phyloP scores from a whole-genome alignment of 2,329 filamentous ascomycete genomes.

The Cordyceps javanica region DNA sequence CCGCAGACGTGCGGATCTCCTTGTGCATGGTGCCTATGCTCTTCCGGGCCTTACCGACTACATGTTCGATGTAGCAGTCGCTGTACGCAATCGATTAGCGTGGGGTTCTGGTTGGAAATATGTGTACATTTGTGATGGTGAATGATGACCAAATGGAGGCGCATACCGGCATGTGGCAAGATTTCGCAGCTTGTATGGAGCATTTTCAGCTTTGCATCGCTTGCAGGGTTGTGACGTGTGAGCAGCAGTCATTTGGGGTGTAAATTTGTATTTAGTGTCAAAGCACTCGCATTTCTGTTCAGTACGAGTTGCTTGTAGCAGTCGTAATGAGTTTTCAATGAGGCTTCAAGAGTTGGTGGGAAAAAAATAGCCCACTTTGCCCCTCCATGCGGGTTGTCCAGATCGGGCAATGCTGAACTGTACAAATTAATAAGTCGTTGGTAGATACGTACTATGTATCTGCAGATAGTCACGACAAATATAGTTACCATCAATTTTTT shows the following conservation, averaged over 20 bases:
- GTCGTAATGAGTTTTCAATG: background rate
- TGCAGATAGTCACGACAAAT: no score
- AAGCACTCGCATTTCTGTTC: background rate
- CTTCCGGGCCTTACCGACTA: conserved; percentile 73
- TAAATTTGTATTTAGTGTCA: background rate
- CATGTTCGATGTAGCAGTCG: conserved; percentile 71
- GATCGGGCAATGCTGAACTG: conserved; percentile 4
- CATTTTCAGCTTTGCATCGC: conserved; percentile 19
- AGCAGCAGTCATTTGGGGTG: background rate
- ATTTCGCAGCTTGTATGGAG: conserved; percentile 17
- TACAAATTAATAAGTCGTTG: background rate
- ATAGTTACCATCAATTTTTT: no score
- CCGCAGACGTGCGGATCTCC: conserved; percentile 34
- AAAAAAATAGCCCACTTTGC: conserved; percentile 11
- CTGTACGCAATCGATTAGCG: conserved; percentile 15
- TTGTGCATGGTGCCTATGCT: conserved; percentile 51
- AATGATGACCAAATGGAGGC: background rate
- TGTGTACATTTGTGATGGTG: background rate
- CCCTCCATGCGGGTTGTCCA: conserved; percentile 6
- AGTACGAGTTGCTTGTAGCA: background rate
- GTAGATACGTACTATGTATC: no score
- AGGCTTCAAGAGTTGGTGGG: background rate
- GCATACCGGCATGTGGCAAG: conserved; percentile 23
- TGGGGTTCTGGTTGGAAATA: background rate
- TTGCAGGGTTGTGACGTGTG: conserved; percentile 14